A percentile compares a stretch with the other conserved stretches of the same genome.
Evolutionary conservation across 2,329 filamentous ascomycete species (phyloP).

Genomic region (Colletotrichum liaoningense): DNA sequence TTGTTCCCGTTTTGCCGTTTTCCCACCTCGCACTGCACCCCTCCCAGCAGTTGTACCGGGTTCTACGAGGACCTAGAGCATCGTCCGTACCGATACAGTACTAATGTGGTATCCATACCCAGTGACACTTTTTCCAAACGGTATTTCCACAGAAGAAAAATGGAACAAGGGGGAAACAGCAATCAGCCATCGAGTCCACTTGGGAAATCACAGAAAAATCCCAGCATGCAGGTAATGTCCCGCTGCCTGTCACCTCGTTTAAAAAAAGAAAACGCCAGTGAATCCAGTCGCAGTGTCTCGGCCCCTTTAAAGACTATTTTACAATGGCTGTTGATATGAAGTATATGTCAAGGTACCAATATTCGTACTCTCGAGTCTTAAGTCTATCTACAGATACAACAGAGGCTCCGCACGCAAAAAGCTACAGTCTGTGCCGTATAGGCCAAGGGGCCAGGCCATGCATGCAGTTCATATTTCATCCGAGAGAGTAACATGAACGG

Average conservation of each 20-base stretch:
- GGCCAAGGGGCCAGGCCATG: neutral
- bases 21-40: neutral
- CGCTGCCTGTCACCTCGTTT: neutral
- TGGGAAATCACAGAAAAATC: neutral
- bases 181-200: neutral
- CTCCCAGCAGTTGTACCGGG: constrained; percentile 15
- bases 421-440: neutral
- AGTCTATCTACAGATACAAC: neutral
- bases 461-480: constrained; percentile 10
- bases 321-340: neutral
- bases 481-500: constrained; percentile 10
- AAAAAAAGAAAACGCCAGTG: too few relatives aligned
- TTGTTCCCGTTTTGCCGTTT: constrained; percentile 11
- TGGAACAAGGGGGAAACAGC: constrained; percentile 12
- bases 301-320: neutral
- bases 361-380: neutral
- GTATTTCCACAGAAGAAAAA: neutral
- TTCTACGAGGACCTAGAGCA: constrained; percentile 27
- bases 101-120: neutral
- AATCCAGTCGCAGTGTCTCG: neutral
- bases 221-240: neutral
- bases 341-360: neutral
- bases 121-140: neutral
- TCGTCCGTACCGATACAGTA: neutral
- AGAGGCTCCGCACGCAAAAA: constrained; percentile 8